Base-by-base conservation (phyloP, 163 green algal species). In the Scenedesmus sp. region DNA sequence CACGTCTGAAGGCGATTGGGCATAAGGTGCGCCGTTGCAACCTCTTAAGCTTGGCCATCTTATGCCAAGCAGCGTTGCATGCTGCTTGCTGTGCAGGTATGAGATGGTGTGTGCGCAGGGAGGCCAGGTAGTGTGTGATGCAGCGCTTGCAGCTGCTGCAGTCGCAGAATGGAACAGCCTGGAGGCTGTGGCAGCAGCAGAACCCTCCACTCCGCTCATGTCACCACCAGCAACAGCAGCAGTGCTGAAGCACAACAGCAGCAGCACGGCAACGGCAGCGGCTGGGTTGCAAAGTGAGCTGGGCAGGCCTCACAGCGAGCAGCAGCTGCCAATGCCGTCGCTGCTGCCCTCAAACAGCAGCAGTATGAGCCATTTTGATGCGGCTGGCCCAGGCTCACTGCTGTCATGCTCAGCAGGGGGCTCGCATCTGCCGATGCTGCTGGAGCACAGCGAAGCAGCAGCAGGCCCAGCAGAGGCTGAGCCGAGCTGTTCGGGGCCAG, bases 81-180 rank as follows among this genome's bases (percentile, higher is more conserved):
- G 37, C 20, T 68, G 42, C 24, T 26, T 65, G 79, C 42, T 86
- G 46, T 35, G 51, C 82, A 90, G 85, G 43, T 90, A 85, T 30
- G 85, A 90, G 46, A 46, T 46, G 9, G 78, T 90, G 18, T 90
- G 85, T 72, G 51, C 46, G 15, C 85, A 90, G 35, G 72, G 72
- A 20, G 85, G 85, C 18, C 86, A 91, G 53, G 53, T 91, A 51
- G 87, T 91, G 37, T 91, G 87, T n/a, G 87, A 91, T 13, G 53
- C 53, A 12, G 46, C 76, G 16, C 40, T 91, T 16, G 87, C 87
- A 42, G 87, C 49, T 44, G 79, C 76, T 35, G 87, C 87, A n/a
- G 37, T 72, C 5, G 79, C 87, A 10, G 87, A 91, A 44, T 91
- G 87, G 87, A 43, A 40, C 42, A 26, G 53, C 51, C 2, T 40